Evolutionary conservation across 768 basidiomycete genomes (phyloP).

Genomic region (Agrocybe chaxingu): DNA sequence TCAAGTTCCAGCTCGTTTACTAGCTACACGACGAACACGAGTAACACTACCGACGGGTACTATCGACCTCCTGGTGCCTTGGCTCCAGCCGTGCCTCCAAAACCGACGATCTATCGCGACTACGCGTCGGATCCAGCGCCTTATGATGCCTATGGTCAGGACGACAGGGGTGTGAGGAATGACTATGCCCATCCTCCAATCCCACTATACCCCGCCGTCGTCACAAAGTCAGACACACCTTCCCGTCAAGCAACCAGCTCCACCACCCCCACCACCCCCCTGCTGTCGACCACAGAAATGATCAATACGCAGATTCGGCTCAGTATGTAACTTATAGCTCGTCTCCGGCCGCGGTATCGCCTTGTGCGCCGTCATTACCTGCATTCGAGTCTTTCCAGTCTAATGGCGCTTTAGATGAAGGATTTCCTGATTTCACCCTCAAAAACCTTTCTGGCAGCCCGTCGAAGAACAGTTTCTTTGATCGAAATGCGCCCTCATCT

Average conservation of each 20-base stretch:
- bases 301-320: background rate
- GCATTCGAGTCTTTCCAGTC: background rate
- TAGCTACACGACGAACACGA: constrained; percentile 16
- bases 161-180: constrained; percentile 7
- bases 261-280: constrained; percentile 15
- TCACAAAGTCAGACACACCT: constrained; percentile 6
- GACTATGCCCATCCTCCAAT: constrained; percentile 13
- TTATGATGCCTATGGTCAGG: constrained; percentile 16
- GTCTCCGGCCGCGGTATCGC: constrained; percentile 9
- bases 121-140: constrained; percentile 9
- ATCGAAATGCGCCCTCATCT: constrained; percentile 2
- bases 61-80: constrained; percentile 28
- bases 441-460: constrained; percentile 11
- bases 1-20: constrained; percentile 15
- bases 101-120: constrained; percentile 18
- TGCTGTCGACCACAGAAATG: background rate
- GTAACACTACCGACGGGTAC: constrained; percentile 15
- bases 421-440: constrained; percentile 12
- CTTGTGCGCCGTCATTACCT: constrained; percentile 9
- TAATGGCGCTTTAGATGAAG: constrained; percentile 5
- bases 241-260: constrained; percentile 6
- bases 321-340: constrained; percentile 3
- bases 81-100: constrained; percentile 25
- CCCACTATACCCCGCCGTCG: constrained; percentile 7
- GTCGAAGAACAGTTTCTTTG: constrained; percentile 12